Evolutionary conservation across 495 filamentous ascomycete species (phyloP).

Genomic region (Neurospora terricola): DNA sequence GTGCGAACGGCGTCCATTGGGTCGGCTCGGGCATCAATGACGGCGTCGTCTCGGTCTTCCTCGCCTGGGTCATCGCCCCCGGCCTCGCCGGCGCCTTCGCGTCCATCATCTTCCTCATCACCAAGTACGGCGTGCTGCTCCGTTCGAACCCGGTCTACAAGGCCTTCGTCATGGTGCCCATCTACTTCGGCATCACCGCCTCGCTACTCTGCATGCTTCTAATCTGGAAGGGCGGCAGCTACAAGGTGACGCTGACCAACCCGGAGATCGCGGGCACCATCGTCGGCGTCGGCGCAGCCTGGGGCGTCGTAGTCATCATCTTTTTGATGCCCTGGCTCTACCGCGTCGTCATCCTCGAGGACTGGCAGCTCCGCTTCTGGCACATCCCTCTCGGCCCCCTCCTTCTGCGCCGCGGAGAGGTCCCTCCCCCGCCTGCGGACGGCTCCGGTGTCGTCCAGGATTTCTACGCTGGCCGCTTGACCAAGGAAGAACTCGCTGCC

Average conservation of each 20-base stretch:
- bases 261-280: conserved; percentile 13
- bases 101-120: conserved; percentile 50
- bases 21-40: conserved; percentile 37
- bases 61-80: conserved; percentile 54
- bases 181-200: conserved; percentile 53
- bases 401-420: conserved; percentile 40
- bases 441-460: conserved; percentile 32
- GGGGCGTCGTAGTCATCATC: conserved; percentile 5
- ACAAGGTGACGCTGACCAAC: conserved; percentile 34
- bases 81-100: conserved; percentile 43
- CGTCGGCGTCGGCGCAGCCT: conserved; percentile 9
- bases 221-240: conserved; percentile 44
- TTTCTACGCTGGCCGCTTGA: conserved; percentile 44
- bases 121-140: conserved; percentile 54
- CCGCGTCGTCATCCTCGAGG: conserved; percentile 45
- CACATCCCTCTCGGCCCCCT: conserved; percentile 49
- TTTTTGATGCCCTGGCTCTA: conserved; percentile 57
- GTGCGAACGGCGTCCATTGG: conserved; percentile 42
- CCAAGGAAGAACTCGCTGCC: conserved; percentile 37
- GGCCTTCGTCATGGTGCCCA: conserved; percentile 47
- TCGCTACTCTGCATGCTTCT: conserved; percentile 55
- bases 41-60: conserved; percentile 34
- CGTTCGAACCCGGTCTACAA: conserved; percentile 46
- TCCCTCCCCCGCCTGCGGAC: conserved; percentile 31
- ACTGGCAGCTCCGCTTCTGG: conserved; percentile 47